Evolutionary conservation across 352 stramenopile genomes (phyloP), one percentile per base, ranked within the genome.

Genomic region (Phytophthora gonapodyides): DNA sequence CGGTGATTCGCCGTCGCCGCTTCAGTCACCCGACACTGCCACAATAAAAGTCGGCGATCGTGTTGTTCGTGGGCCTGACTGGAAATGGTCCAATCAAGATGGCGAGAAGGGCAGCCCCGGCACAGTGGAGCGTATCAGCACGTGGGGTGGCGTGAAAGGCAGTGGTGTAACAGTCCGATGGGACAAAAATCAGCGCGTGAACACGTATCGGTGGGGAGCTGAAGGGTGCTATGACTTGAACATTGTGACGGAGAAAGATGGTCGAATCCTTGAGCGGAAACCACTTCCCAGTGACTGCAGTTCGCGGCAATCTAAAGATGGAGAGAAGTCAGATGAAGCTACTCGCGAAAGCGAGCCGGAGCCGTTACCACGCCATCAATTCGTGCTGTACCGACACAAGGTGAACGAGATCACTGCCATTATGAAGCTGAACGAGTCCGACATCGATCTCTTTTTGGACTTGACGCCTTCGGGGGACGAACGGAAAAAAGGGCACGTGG

Each of bases 81-180:
- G 84, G 84, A 93, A 93, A 61, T 93, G 84, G 84, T 86, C 78
- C 15, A 82, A 85, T 34, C 84, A 93, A 73, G 84, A 93, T 60
- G 84, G 84, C 1, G 76, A 85, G 50, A 69, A 82, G 45, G 84
- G 78, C 27, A 76, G 68, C 17, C 54, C 67, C 5, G 84, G 84
- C n/a, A 93, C 80, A 5, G 84, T 93, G 13, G 82, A 91, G 44
- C 75, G 82, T 35, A 90, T 91, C 46, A 89, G 78, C 35, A 88
- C 82, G 2, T 93, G 84, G 84, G 84, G 84, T 58, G 80, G 80
- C 15, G 73, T 91, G 8, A 83, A 89, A 71, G 80, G 79, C 13
- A 91, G 80, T 52, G 84, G 84, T 8, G 80, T 93, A 43, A 93
- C 84, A 13, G 84, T 93, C 21, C 73, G 84, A 21, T 93, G 84